Conservation (phyloP, 805 yeast species). For the Starmerella bombi region DNA sequence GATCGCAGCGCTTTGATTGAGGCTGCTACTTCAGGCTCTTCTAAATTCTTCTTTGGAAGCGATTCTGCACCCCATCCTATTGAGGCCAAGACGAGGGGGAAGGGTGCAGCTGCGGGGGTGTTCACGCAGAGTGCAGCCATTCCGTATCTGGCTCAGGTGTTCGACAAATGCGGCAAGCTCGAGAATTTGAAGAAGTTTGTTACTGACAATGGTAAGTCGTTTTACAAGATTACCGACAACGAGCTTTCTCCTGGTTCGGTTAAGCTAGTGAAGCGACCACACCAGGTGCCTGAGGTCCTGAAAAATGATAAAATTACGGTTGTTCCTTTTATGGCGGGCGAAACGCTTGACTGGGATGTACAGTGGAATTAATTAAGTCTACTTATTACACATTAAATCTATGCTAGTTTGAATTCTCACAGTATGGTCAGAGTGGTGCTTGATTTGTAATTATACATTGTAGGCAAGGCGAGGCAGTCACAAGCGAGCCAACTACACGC, state of each 20-base stretch:
- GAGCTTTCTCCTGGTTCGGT: conserved; percentile 37
- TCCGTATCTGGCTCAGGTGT: conserved; percentile 74
- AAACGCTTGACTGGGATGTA: conserved; percentile 52
- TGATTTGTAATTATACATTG: no score
- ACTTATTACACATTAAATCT: neutral
- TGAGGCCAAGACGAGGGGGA: conserved; percentile 57
- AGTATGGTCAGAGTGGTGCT: no score
- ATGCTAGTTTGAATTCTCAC: neutral
- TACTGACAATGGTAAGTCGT: conserved; percentile 53
- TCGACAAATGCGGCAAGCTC: conserved; percentile 51
- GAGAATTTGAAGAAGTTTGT: conserved; percentile 63
- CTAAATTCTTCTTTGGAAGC: conserved; percentile 90
- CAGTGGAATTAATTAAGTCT: conserved; percentile 42
- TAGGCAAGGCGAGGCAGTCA: no score
- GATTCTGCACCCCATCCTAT: conserved; percentile 97
- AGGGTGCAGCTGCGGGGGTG: conserved; percentile 96
- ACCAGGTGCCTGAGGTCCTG: conserved; percentile 46
- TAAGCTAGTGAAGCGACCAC: conserved; percentile 39
- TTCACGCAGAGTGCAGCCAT: conserved; percentile 77
- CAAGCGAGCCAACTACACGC: no score
- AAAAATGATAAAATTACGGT: conserved; percentile 39
- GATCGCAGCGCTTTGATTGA: conserved; percentile 68
- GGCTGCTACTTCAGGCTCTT: conserved; percentile 86
- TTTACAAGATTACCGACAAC: conserved; percentile 46
- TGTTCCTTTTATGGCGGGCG: conserved; percentile 82